A percentile compares a stretch with the other conserved stretches of the same genome.
These are phyloP conservation scores for Boletus semigastroideus DNA, from an alignment of 1,284 basidiomycete species.

Conservation along the genomic window DNA sequence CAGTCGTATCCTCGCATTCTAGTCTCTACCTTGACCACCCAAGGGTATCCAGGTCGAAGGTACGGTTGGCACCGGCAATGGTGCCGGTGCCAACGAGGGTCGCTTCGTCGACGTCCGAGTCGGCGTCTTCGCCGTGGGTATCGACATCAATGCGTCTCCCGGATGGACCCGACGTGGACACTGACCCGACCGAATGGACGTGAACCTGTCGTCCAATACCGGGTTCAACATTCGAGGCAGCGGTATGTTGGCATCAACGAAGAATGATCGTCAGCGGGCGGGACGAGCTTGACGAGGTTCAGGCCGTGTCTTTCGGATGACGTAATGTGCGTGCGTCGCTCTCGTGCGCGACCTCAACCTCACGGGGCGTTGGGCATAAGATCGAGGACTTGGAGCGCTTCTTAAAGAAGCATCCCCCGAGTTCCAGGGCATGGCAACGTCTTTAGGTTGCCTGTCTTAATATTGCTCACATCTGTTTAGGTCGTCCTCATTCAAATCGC, in stretches of 20 bases:
- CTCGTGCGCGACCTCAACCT: neutral
- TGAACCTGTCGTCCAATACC: constrained; percentile 80
- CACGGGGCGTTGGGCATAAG: constrained; percentile 80
- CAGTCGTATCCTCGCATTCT: constrained; percentile 75
- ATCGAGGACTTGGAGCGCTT: constrained; percentile 81
- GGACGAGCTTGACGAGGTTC: constrained; percentile 86
- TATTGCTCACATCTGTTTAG: no score
- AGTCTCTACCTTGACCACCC: constrained; percentile 81
- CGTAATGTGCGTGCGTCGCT: neutral
- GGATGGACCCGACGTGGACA: constrained; percentile 1
- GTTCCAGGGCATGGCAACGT: constrained; percentile 66
- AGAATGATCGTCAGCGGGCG: constrained; percentile 84
- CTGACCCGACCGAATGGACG: constrained; percentile 40
- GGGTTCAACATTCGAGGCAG: constrained; percentile 74
- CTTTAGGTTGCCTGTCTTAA: neutral
- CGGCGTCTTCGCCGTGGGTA: constrained; percentile 87
- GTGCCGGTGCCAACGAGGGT: constrained; percentile 24
- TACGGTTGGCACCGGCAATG: constrained; percentile 19
- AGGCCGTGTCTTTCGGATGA: constrained; percentile 40
- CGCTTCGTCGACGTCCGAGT: constrained; percentile 85
- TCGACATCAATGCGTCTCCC: constrained; percentile 63
- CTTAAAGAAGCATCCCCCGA: constrained; percentile 75
- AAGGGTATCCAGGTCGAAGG: constrained; percentile 71
- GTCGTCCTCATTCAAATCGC: constrained; percentile 87
- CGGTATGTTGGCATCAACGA: constrained; percentile 83